Evolutionary conservation across 78 protist genomes (phyloP).

Genomic region (Dictyostelium firmibasis): DNA sequence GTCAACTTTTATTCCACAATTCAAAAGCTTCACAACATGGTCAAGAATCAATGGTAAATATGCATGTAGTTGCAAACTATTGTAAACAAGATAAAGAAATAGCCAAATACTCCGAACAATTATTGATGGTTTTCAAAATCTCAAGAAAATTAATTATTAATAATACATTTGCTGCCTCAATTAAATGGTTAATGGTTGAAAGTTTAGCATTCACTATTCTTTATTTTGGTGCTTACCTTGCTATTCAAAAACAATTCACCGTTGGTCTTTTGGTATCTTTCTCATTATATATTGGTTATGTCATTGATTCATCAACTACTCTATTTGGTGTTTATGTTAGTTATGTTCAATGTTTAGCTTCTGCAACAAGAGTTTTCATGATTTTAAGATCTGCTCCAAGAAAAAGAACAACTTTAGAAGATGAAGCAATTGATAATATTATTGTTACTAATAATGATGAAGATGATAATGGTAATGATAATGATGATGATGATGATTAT

Average conservation of each 20-base stretch:
- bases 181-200: slow-evolving; percentile 76
- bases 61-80: slow-evolving; percentile 62
- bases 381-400: slow-evolving; percentile 65
- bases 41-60: slow-evolving; percentile 46
- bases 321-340: slow-evolving; percentile 55
- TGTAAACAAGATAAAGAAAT: slow-evolving; percentile 58
- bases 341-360: slow-evolving; percentile 58
- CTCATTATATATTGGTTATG: slow-evolving; percentile 64
- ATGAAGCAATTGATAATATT: not conserved
- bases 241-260: slow-evolving; percentile 36
- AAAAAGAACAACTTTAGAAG: slow-evolving; percentile 20
- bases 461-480: not conserved
- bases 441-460: not conserved
- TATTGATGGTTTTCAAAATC: slow-evolving; percentile 6
- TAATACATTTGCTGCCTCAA: slow-evolving; percentile 35
- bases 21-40: slow-evolving; percentile 37
- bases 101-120: not conserved
- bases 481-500: not conserved
- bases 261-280: slow-evolving; percentile 62
- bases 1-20: slow-evolving; percentile 23
- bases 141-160: slow-evolving; percentile 38
- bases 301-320: slow-evolving; percentile 39
- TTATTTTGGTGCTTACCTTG: slow-evolving; percentile 58
- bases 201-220: slow-evolving; percentile 49
- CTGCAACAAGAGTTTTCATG: slow-evolving; percentile 58